Base-by-base conservation (phyloP, 495 filamentous ascomycete species). In the Hyaloscypha variabilis region DNA sequence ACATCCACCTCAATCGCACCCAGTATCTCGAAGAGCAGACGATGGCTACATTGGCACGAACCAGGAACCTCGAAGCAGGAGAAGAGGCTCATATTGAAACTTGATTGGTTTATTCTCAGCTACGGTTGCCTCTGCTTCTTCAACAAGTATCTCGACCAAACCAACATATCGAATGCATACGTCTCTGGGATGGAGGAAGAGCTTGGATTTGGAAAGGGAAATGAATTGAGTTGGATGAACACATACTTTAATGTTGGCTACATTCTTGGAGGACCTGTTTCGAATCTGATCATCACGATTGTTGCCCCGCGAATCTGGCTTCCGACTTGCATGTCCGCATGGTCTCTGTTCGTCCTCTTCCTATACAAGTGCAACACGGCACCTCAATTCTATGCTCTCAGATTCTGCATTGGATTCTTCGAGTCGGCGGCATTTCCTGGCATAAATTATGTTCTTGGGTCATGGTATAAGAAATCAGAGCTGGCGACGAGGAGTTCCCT, bases 131-230 rank as follows among this genome's bases (percentile, higher is more conserved):
- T 85, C 8, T 82, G 82, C 0, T 88, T 87, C 67, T 87, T 88
- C 62, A 83, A 84, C 71, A 88, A 87, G 64, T 81, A 83, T 30
- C 77, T 89, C 46, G 87, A 88, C 69, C 81, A 84, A 19, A 77
- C 81, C 29, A 88, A 87, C 67, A 66, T 89, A 14, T 77, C 75
- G 68, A 87, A 88, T 77, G 86, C 87, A 65, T 88, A 88, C 72
- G 83, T 88, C 34, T 83, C 82, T 0, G 87, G 87, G 3, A 87
- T 89, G 86, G 85, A 84, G 56, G 83, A 87, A 60, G 85, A 88
- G 64, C 78, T 88, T 8, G 68, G 73, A 62, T n/a, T n/a, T n/a
- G 84, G 88, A 62, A 67, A 74, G 0, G 87, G 84, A 8, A 77
- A 83, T 68, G 81, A 88, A 69, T 75, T 85, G 28, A 87, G 84